Evolutionary conservation across 2,329 filamentous ascomycete species (phyloP).

Genomic region (Claviceps lovelessii): DNA sequence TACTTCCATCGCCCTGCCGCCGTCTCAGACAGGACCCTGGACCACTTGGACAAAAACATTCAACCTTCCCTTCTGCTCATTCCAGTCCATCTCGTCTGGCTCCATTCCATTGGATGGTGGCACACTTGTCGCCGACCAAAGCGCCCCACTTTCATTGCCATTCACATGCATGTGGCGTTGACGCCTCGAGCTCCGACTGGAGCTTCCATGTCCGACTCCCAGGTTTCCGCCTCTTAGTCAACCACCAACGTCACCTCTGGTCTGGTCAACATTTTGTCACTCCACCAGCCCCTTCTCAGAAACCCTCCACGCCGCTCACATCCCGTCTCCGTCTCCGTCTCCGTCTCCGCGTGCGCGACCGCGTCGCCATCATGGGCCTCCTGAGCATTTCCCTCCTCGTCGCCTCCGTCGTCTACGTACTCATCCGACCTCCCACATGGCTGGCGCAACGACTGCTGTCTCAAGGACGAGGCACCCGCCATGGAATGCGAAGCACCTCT

Average conservation of each 20-base stretch:
- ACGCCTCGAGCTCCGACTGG: too few species aligned
- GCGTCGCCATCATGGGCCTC: slow-evolving; percentile 15
- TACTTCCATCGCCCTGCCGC: too few species aligned
- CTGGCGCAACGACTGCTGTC: slow-evolving; percentile 20
- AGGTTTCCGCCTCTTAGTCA: too few species aligned
- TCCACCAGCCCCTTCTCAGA: not conserved
- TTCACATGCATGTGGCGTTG: too few species aligned
- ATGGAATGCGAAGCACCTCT: slow-evolving; percentile 2
- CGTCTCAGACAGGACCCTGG: too few species aligned
- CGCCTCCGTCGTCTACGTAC: slow-evolving; percentile 43
- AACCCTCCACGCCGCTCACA: too few species aligned
- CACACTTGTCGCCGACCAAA: too few species aligned
- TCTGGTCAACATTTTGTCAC: not conserved
- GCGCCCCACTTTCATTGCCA: not conserved
- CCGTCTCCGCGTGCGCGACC: not conserved
- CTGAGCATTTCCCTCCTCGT: slow-evolving; percentile 48
- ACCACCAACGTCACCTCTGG: too few species aligned
- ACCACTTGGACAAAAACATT: too few species aligned
- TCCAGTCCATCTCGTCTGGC: too few species aligned
- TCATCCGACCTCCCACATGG: slow-evolving; percentile 38
- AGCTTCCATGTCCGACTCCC: too few species aligned
- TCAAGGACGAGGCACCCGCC: slow-evolving; percentile 6
- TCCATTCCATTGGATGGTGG: not conserved
- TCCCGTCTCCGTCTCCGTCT: not conserved
- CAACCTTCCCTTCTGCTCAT: too few species aligned